Conservation (phyloP, 495 filamentous ascomycete species). For the Sphaerosporella brunnea region DNA sequence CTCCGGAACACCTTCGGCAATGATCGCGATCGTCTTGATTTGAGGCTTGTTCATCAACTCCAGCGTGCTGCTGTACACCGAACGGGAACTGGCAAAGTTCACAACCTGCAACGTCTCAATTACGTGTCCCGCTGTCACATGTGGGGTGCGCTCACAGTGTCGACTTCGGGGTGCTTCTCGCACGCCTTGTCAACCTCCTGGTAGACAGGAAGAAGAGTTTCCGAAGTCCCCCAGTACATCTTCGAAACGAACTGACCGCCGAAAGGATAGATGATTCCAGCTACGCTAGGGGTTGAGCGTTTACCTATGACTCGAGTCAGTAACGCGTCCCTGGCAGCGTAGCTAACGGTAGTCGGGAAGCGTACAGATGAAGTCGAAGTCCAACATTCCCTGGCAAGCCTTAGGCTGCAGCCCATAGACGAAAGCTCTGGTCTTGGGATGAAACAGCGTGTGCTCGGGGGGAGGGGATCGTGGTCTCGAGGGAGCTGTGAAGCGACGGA, state of each 20-base stretch:
- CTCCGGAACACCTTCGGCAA: slow-evolving; percentile 97
- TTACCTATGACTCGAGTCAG: slow-evolving; percentile 35
- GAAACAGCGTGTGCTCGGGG: slow-evolving; percentile 75
- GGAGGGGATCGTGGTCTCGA: slow-evolving; percentile 80
- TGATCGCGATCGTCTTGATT: slow-evolving; percentile 95
- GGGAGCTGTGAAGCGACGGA: slow-evolving; percentile 84
- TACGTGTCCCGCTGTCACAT: too few species aligned
- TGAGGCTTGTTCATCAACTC: slow-evolving; percentile 95
- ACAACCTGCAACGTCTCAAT: slow-evolving; percentile 41
- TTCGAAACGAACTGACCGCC: slow-evolving; percentile 99
- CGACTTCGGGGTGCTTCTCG: slow-evolving; percentile 91
- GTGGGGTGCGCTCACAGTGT: slow-evolving; percentile 34
- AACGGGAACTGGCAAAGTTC: slow-evolving; percentile 97
- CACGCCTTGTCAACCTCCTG: slow-evolving; percentile 86
- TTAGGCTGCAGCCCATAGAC: slow-evolving; percentile 97
- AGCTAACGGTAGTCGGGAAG: slow-evolving; percentile 1
- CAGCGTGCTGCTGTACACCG: slow-evolving; percentile 94
- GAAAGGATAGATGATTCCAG: slow-evolving; percentile 99
- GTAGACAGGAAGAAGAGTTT: slow-evolving; percentile 97
- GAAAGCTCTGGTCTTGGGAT: slow-evolving; percentile 98
- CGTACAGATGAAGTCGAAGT: slow-evolving; percentile 96
- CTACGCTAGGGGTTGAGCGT: slow-evolving; percentile 84
- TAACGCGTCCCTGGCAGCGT: slow-evolving; percentile 5
- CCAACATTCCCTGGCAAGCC: slow-evolving; percentile 98
- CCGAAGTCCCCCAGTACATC: slow-evolving; percentile 99